phyloP scores from a whole-genome alignment of 176 grass and related monocot species.

The Dendrocalamus sinicus region DNA sequence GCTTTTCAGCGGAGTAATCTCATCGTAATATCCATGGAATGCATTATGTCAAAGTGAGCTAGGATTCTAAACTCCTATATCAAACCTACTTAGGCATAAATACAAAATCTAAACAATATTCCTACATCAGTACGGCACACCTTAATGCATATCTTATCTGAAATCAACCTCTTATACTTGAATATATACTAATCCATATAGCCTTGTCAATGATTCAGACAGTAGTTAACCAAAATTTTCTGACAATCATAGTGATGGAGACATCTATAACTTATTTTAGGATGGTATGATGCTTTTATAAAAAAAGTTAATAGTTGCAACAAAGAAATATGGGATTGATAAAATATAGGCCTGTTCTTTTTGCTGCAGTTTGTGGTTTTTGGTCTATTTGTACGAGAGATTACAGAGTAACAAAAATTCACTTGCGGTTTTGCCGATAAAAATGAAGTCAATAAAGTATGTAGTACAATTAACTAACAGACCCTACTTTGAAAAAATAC shows the following conservation, averaged over 20 bases:
- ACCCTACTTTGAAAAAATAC: too few species aligned
- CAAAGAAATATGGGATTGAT: not conserved
- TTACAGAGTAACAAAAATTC: too few species aligned
- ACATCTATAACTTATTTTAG: not conserved
- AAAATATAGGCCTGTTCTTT: not conserved
- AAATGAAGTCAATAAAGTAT: too few species aligned
- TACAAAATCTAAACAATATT: not conserved
- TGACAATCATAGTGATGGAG: not conserved
- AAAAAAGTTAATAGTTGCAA: not conserved
- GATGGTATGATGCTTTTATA: not conserved
- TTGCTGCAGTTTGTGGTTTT: too few species aligned
- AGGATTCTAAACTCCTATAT: not conserved
- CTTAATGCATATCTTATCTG: not conserved
- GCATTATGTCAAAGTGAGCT: not conserved
- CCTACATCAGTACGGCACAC: not conserved
- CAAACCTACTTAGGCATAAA: not conserved
- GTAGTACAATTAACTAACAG: too few species aligned
- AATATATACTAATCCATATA: not conserved
- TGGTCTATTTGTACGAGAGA: too few species aligned
- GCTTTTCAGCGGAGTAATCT: too few species aligned
- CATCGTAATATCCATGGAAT: not conserved
- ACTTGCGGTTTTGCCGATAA: too few species aligned
- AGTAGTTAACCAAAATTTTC: not conserved
- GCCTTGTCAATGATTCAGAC: not conserved
- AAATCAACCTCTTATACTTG: constrained; percentile 4